Percentiles rank a stretch among this genome's conserved stretches.
These are phyloP conservation scores for Trametes pubescens DNA, from an alignment of 1,284 basidiomycete genomes.

Conservation along the genomic window DNA sequence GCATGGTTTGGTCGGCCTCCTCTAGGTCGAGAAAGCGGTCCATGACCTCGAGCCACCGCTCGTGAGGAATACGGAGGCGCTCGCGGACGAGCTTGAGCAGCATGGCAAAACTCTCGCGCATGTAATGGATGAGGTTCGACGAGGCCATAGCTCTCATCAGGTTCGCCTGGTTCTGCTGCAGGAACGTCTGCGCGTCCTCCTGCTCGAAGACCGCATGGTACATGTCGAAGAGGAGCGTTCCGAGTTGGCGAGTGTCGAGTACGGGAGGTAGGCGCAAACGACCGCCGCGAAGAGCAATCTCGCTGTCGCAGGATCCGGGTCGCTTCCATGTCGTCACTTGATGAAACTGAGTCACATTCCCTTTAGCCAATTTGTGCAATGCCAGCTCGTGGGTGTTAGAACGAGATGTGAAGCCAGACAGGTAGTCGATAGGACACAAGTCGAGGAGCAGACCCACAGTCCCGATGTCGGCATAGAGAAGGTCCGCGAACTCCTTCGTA, in stretches of 20 bases:
- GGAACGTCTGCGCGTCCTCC: constrained; percentile 43
- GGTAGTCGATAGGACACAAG: constrained; percentile 48
- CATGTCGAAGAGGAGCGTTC: constrained; percentile 52
- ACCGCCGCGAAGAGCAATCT: constrained; percentile 9
- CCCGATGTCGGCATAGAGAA: constrained; percentile 47
- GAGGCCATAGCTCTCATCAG: constrained; percentile 40
- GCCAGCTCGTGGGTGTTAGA: constrained; percentile 50
- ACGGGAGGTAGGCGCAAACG: constrained; percentile 17
- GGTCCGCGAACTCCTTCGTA: constrained; percentile 42
- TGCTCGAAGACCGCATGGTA: constrained; percentile 58
- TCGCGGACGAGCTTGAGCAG: constrained; percentile 50
- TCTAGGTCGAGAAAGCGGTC: constrained; percentile 36
- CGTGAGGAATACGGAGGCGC: constrained; percentile 31
- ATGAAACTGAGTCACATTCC: constrained; percentile 53
- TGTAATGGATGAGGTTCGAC: constrained; percentile 50
- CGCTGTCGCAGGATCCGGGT: constrained; percentile 40
- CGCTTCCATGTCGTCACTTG: constrained; percentile 55
- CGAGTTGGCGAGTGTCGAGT: constrained; percentile 48
- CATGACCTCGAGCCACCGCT: constrained; percentile 44
- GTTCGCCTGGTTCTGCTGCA: constrained; percentile 30
- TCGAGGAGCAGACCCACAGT: constrained; percentile 52
- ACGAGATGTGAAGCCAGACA: constrained; percentile 52
- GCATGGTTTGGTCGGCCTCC: constrained; percentile 14
- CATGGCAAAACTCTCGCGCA: constrained; percentile 51
- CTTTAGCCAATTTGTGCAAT: background rate